Evolutionary conservation across 371 early-diverging fungal species (phyloP).

Genomic region (Lichtheimia hyalospora): DNA sequence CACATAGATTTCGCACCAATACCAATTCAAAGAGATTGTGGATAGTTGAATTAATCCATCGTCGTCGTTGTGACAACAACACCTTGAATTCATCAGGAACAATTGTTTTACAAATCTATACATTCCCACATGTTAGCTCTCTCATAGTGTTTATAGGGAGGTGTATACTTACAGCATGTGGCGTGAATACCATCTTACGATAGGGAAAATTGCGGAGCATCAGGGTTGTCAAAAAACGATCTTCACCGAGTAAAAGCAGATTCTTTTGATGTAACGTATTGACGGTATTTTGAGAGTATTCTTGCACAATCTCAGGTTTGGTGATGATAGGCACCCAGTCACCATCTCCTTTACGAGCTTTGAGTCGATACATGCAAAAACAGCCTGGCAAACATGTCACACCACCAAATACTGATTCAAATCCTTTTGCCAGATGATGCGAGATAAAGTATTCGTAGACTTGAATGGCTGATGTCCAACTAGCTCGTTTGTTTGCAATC

Average conservation of each 20-base stretch:
- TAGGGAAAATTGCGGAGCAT: constrained; percentile 92
- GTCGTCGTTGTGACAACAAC: constrained; percentile 80
- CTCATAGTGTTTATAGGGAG: too few relatives aligned
- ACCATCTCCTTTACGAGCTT: constrained; percentile 60
- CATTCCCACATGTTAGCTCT: too few relatives aligned
- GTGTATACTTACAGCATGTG: constrained; percentile 65
- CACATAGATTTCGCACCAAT: constrained; percentile 80
- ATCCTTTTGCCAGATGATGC: constrained; percentile 91
- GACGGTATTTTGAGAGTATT: constrained; percentile 86
- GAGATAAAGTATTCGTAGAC: constrained; percentile 97
- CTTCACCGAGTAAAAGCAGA: constrained; percentile 91
- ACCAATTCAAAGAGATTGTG: constrained; percentile 84
- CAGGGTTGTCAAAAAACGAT: constrained; percentile 92
- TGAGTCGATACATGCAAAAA: constrained; percentile 92
- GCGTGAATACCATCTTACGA: constrained; percentile 90
- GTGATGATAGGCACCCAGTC: constrained; percentile 77
- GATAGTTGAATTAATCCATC: constrained; percentile 92
- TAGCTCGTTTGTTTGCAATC: constrained; percentile 82
- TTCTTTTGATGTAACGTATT: constrained; percentile 96
- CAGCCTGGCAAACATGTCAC: constrained; percentile 97
- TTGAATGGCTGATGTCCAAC: constrained; percentile 92
- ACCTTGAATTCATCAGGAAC: constrained; percentile 81
- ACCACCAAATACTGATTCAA: constrained; percentile 96
- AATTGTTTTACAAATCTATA: constrained; percentile 68
- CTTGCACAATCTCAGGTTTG: constrained; percentile 85